Conservation (phyloP, 768 basidiomycete genomes). For the Mrakia frigida region DNA sequence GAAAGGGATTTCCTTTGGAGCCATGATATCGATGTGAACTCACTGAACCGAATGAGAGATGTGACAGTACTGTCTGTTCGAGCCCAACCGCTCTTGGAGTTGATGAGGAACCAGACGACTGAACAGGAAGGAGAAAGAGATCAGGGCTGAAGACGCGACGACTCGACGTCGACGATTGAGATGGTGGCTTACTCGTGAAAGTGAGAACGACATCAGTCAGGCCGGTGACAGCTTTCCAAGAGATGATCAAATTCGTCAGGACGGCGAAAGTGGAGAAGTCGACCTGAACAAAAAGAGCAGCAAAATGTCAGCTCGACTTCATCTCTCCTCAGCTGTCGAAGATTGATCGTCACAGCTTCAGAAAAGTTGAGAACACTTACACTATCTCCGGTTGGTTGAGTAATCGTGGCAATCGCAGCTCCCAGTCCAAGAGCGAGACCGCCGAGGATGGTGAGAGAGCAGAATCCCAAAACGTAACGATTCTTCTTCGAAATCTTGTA, state of each 20-base stretch:
- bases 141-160: no score
- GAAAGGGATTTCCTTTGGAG: no score
- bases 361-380: not conserved
- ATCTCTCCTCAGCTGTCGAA: no score
- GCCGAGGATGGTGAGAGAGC: not conserved
- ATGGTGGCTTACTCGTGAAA: not conserved
- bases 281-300: not conserved
- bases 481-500: slow-evolving; percentile 5
- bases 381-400: not conserved
- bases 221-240: not conserved
- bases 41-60: no score
- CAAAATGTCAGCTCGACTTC: not conserved
- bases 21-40: no score
- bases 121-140: no score
- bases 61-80: no score
- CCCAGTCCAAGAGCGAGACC: not conserved
- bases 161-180: no score
- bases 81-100: no score
- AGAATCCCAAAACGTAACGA: not conserved
- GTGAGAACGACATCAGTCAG: not conserved
- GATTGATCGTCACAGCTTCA: no score
- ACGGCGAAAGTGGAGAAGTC: not conserved
- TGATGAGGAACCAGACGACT: no score
- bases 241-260: not conserved
- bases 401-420: not conserved